A percentile compares a stretch with the other conserved stretches of the same genome.
phyloP scores from a whole-genome alignment of 2,329 filamentous ascomycete species.

The Pyrenochaeta sp. region DNA sequence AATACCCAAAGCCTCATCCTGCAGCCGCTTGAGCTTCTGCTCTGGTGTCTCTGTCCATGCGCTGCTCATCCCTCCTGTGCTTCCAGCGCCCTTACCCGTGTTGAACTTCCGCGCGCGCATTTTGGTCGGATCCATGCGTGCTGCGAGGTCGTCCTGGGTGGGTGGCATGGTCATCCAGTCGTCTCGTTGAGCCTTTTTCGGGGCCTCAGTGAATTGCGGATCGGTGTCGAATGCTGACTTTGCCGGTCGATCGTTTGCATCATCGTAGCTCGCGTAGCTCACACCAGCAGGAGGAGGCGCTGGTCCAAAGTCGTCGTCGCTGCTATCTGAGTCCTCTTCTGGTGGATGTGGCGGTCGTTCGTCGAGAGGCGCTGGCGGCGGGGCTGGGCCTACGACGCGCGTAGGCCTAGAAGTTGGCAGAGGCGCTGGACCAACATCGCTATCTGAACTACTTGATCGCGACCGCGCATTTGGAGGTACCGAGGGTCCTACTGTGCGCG shows the following conservation, averaged over 20 bases:
- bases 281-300: constrained; percentile 50
- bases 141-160: constrained; percentile 59
- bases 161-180: constrained; percentile 67
- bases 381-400: constrained; percentile 62
- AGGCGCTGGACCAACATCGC: constrained; percentile 43
- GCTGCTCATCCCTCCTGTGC: constrained; percentile 59
- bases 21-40: constrained; percentile 81
- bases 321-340: constrained; percentile 45
- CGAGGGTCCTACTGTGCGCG: constrained; percentile 61
- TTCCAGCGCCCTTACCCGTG: constrained; percentile 68
- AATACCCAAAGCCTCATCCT: constrained; percentile 83
- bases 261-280: constrained; percentile 17
- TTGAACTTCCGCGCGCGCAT: constrained; percentile 84
- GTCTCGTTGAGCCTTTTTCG: constrained; percentile 71
- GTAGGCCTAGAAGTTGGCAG: constrained; percentile 54
- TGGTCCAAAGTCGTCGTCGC: constrained; percentile 58
- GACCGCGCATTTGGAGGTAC: constrained; percentile 55
- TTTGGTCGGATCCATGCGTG: constrained; percentile 82
- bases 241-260: constrained; percentile 11
- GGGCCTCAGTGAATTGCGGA: constrained; percentile 37
- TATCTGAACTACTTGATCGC: constrained; percentile 36
- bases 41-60: constrained; percentile 94
- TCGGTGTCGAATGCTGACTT: constrained; percentile 46
- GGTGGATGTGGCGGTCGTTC: constrained; percentile 55
- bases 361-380: constrained; percentile 60